These are phyloP conservation scores for Chytriomyces confervae DNA, from an alignment of 192 early-diverging fungal species.

Conservation along the genomic window DNA sequence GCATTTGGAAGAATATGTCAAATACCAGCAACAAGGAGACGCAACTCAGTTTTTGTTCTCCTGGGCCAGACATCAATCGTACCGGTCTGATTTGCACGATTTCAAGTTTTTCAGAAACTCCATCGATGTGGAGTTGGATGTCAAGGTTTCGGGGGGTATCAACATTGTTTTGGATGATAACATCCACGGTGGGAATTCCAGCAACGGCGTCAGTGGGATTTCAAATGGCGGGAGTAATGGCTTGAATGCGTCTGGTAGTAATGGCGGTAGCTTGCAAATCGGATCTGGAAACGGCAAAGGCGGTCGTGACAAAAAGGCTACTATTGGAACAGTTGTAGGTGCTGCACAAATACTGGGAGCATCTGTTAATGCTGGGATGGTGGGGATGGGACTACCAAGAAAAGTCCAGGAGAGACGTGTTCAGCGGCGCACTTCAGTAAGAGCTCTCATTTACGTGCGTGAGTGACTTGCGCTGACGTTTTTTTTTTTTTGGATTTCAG, in stretches of 20 bases:
- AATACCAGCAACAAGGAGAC: conserved; percentile 63
- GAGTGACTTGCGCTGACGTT: neutral
- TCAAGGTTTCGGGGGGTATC: conserved; percentile 52
- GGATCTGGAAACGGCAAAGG: neutral
- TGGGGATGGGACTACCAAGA: conserved; percentile 42
- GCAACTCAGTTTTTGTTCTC: conserved; percentile 62
- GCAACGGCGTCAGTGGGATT: neutral
- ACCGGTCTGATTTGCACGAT: conserved; percentile 59
- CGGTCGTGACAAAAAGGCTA: neutral
- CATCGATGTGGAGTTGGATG: conserved; percentile 67
- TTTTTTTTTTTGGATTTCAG: conserved; percentile 18
- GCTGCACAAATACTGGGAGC: conserved; percentile 10
- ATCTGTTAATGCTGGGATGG: conserved; percentile 28
- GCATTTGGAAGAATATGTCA: conserved; percentile 61
- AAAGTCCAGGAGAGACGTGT: conserved; percentile 34
- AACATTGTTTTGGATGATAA: conserved; percentile 33
- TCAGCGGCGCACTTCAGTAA: conserved; percentile 47
- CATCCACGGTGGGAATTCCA: neutral
- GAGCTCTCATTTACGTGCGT: neutral
- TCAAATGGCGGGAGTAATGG: neutral
- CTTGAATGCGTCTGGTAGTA: conserved; percentile 1
- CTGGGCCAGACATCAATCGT: conserved; percentile 60
- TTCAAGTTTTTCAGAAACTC: conserved; percentile 58
- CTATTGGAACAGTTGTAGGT: neutral
- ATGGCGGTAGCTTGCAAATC: neutral